Conservation (phyloP, 73 alveolate species). For the Tetrahymena thermophila region DNA sequence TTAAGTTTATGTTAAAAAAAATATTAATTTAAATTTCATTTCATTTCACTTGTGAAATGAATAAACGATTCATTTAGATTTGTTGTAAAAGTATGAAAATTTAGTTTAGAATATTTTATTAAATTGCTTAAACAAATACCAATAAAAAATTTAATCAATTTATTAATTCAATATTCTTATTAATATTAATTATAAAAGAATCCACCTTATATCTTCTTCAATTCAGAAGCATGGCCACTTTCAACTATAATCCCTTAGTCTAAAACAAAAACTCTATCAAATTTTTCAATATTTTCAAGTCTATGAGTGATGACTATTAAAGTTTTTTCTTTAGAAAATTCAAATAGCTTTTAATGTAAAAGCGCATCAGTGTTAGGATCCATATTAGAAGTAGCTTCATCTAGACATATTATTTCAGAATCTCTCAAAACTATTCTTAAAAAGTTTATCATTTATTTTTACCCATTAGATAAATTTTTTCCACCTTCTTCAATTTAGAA, state of each 20-base stretch:
- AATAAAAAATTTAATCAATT: too few species aligned
- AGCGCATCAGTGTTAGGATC: slow-evolving; percentile 69
- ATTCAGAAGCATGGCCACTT: neutral
- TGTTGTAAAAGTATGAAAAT: too few species aligned
- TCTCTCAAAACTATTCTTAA: slow-evolving; percentile 61
- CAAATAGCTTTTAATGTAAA: slow-evolving; percentile 9
- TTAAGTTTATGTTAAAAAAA: too few species aligned
- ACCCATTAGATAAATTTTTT: slow-evolving; percentile 61
- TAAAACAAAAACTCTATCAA: slow-evolving; percentile 6
- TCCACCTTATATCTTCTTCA: neutral
- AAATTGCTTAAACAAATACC: too few species aligned
- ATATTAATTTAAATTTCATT: too few species aligned
- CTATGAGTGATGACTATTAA: slow-evolving; percentile 20
- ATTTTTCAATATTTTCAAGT: slow-evolving; percentile 5
- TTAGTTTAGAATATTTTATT: too few species aligned
- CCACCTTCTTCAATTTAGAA: slow-evolving; percentile 46
- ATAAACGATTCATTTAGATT: too few species aligned
- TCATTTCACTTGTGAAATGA: too few species aligned
- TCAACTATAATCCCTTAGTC: slow-evolving; percentile 1
- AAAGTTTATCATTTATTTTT: slow-evolving; percentile 60
- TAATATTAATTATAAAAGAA: neutral
- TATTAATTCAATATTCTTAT: too few species aligned
- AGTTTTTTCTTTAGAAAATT: slow-evolving; percentile 1
- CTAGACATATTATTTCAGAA: slow-evolving; percentile 56
- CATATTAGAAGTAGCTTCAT: slow-evolving; percentile 74